Base-by-base conservation (phyloP, 768 basidiomycete genomes). In the Cystofilobasidium macerans region DNA sequence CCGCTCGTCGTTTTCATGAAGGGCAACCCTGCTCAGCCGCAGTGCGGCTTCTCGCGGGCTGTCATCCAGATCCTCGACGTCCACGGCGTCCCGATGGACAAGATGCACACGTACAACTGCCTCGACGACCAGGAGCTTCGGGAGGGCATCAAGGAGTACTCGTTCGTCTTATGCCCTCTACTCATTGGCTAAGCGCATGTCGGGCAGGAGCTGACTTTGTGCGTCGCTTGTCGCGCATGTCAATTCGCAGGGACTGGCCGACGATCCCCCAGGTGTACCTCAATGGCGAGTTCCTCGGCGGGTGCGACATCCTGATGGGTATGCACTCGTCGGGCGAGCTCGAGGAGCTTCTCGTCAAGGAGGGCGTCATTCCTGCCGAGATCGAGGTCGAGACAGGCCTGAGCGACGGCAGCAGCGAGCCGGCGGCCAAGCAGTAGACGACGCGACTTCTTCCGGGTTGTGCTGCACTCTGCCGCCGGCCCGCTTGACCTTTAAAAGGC, bases 1-100 rank as follows among this genome's bases (percentile, higher is more conserved):
- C 92, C 92, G 0, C 82, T 98, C 8, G 95, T 99, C 1, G 79
- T 98, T 6, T 98, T 99, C 79, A 98, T 99, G 94, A 99, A 99
- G 75, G 95, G 95, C 14, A 90, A 87, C 16, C 89, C 88, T 0
- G 80, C 84, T 28, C 74, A 80, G 9, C 94, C 94, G 1, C 85
- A 90, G 71, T 98, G 94, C 69, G 94, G 94, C 20, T 99, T 98
- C 82, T 95, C 92, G 22, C 83, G 94, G 59, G 94, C 94, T 0
- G 91, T 87, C 0, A 82, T 91, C 35, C 93, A 97, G 75, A 84
- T 97, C 56, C 81, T 99, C 59, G 88, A 89, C 60, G 77, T 79
- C 7, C 76, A 78, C 61, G 75, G 61, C n/a, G 67, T 68, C 7
- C 45, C 57, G 14, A 16, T 28, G 13, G 57, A 58, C 22, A 68